A percentile compares a stretch with the other conserved stretches of the same genome.
Evolutionary conservation across 768 basidiomycete genomes (phyloP).

Genomic region (Kwoniella sp.): DNA sequence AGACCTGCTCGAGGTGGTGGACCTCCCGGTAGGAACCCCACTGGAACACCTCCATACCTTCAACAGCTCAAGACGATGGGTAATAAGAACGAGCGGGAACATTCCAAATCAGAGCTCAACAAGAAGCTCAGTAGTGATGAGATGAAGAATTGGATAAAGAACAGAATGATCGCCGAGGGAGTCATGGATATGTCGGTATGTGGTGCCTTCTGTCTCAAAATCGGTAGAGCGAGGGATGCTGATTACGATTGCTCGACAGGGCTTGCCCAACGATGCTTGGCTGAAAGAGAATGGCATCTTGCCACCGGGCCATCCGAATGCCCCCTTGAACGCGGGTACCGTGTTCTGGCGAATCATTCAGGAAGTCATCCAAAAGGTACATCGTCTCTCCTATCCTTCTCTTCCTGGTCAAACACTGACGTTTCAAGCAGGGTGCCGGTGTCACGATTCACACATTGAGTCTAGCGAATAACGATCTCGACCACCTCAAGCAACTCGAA

Average conservation of each 20-base stretch:
- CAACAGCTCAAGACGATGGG: slow-evolving; percentile 12
- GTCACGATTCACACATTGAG: slow-evolving; percentile 66
- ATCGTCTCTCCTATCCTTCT: not conserved
- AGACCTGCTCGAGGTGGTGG: slow-evolving; percentile 4
- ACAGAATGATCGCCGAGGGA: slow-evolving; percentile 29
- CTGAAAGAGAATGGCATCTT: slow-evolving; percentile 70
- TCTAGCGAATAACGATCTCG: slow-evolving; percentile 75
- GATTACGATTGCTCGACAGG: slow-evolving; percentile 22
- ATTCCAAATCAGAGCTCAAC: slow-evolving; percentile 26
- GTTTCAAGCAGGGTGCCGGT: slow-evolving; percentile 45
- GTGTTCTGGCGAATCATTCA: slow-evolving; percentile 73
- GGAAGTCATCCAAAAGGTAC: slow-evolving; percentile 39
- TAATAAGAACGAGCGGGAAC: slow-evolving; percentile 23
- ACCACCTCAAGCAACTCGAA: slow-evolving; percentile 64
- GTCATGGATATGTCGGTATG: slow-evolving; percentile 46
- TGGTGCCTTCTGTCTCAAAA: not conserved
- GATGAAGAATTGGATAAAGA: slow-evolving; percentile 43
- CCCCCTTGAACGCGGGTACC: slow-evolving; percentile 62
- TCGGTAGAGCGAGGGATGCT: not conserved
- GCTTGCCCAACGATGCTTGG: slow-evolving; percentile 72
- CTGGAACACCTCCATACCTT: slow-evolving; percentile 14
- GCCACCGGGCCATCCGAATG: slow-evolving; percentile 70
- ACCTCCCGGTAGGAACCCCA: slow-evolving; percentile 14
- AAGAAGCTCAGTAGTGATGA: slow-evolving; percentile 34
- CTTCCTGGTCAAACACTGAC: not conserved